A percentile compares a stretch with the other conserved stretches of the same genome.
Conservation (phyloP, 257 asterid species). For the Leptodermis oblonga region DNA sequence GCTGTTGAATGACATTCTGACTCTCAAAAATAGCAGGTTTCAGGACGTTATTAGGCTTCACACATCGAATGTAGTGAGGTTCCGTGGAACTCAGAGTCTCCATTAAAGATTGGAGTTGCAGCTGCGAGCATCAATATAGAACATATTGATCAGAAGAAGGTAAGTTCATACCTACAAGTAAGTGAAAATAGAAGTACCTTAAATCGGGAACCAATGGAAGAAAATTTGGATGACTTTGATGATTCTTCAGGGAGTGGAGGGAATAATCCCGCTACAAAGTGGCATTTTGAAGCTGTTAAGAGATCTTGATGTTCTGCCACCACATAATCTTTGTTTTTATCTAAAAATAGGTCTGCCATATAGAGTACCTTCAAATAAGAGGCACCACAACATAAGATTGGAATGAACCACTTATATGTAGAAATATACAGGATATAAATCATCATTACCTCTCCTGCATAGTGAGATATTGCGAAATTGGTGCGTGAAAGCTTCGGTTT, state of each 20-base stretch:
- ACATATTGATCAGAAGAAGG: constrained; percentile 21
- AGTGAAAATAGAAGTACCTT: constrained; percentile 48
- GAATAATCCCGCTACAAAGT: constrained; percentile 88
- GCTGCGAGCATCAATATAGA: constrained; percentile 51
- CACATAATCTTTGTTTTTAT: constrained; percentile 98
- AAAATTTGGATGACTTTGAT: constrained; percentile 93
- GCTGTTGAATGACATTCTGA: constrained; percentile 80
- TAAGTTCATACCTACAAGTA: neutral
- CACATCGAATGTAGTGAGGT: constrained; percentile 99
- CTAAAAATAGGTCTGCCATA: constrained; percentile 90
- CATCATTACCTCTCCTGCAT: constrained; percentile 93
- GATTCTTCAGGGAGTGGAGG: constrained; percentile 92
- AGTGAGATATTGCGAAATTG: constrained; percentile 90
- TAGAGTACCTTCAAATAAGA: constrained; percentile 64
- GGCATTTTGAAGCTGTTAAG: constrained; percentile 79
- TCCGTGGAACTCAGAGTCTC: constrained; percentile 90
- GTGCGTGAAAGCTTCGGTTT: constrained; percentile 99
- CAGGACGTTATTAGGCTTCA: constrained; percentile 87
- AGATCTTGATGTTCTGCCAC: constrained; percentile 97
- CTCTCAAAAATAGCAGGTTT: constrained; percentile 97
- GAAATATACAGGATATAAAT: constrained; percentile 11
- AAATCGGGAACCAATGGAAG: constrained; percentile 96
- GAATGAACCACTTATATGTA: neutral
- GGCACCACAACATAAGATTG: constrained; percentile 10
- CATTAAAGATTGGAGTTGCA: constrained; percentile 96